Evolutionary conservation across 2,329 filamentous ascomycete genomes (phyloP), one percentile per base, ranked within the genome.

Genomic region (Colletotrichum sp.): DNA sequence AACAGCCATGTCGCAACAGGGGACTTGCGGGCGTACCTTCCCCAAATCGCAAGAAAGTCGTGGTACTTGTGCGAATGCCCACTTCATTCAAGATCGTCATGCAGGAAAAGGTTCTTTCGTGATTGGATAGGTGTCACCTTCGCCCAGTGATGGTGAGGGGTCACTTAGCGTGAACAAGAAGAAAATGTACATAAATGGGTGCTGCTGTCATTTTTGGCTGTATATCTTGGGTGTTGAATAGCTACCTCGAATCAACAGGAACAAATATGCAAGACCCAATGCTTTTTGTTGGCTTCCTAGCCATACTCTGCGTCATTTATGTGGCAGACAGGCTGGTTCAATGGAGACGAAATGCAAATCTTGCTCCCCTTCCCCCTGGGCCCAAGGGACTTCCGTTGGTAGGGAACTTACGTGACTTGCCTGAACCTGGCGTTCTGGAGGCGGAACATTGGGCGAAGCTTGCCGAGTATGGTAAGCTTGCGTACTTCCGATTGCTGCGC

Each of bases 401-500:
- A 10, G 88, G 88, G 8, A 90, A 90, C 77, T 74, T 89, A 13
- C 78, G 79, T 4, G 87, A 90, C 75, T 79, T 89, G n/a, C 88
- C 88, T 1, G 79, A 83, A 1, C 70, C 78, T 3, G 82, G 79
- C 8, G 60, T 68, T 8, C 79, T 79, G 4, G 83, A 85, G 32
- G 82, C 78, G 71, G 73, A 81, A 60, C 82, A 85, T 68, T 86
- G 84, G 84, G 66, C 83, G 1, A 78, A 81, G 62, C 80, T 83
- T 68, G 85, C 84, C 44, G 81, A 86, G 21, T 83, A 83, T 70
- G 82, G 69, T 72, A 24, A 28, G 69, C 12, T 28, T 39, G 10
- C 10, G 28, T 26, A 55, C 8, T 8, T 21, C 24, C 6, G n/a
- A 52, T 4, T 52, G 12, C 6, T 13, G n/a, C 44, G 44, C 4